phyloP scores from a whole-genome alignment of 768 basidiomycete genomes.

The Pleurotus eryngii region DNA sequence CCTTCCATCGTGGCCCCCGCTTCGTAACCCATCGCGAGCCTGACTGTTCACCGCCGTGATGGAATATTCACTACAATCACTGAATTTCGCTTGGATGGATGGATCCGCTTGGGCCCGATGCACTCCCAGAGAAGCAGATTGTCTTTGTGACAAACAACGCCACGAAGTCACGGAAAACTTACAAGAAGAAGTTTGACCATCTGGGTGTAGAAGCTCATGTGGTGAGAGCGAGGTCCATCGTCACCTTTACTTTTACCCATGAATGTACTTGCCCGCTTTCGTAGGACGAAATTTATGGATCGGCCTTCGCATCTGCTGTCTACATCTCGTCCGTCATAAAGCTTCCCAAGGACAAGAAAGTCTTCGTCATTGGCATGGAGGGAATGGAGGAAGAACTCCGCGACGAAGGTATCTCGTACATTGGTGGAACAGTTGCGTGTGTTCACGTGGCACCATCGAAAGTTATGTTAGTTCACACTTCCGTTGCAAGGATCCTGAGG shows the following conservation, averaged over 20 bases:
- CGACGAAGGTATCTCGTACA: constrained; percentile 76
- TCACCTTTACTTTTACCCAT: not conserved
- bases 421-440: constrained; percentile 75
- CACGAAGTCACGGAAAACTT: constrained; percentile 82
- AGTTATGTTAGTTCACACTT: not conserved
- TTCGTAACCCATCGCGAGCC: not conserved
- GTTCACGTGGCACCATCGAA: constrained; percentile 20
- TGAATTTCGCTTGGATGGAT: too few relatives aligned
- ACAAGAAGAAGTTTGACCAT: constrained; percentile 89
- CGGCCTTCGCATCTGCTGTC: constrained; percentile 72
- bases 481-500: constrained; percentile 68
- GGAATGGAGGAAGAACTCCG: constrained; percentile 92
- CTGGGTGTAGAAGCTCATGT: constrained; percentile 82
- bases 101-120: not conserved
- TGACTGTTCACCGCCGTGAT: too few relatives aligned
- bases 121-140: constrained; percentile 65
- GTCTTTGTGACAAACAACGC: constrained; percentile 98
- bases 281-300: constrained; percentile 96
- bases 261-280: not conserved
- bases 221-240: constrained; percentile 46
- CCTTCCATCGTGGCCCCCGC: constrained; percentile 8
- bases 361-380: constrained; percentile 90
- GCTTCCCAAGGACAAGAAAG: constrained; percentile 87
- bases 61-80: too few relatives aligned
- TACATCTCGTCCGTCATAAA: constrained; percentile 87